Evolutionary conservation across 129 eudicot genomes (phyloP), one percentile per base, ranked within the genome.

Genomic region (Erigeron canadensis): DNA sequence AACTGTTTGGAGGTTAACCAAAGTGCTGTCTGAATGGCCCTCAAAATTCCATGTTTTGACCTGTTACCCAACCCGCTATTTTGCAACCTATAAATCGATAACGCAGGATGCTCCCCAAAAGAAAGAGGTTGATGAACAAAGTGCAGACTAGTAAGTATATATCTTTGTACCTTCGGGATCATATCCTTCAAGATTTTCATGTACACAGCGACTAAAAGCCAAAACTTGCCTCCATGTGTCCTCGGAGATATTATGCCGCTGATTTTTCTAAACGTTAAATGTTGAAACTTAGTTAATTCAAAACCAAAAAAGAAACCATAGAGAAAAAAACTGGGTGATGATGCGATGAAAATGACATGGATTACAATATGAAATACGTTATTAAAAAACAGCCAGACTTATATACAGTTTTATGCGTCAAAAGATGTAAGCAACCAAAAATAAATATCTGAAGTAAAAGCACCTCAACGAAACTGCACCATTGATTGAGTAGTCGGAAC

Each of bases 161-260:
- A 56, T 57, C 23, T 56, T 54, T 76, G 43, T 84, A 90, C 97
- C 99, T 88, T 84, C 97, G 70, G 96, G 96, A 81, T 95, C 99
- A 65, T 90, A 95, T 38, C 97, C 99, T 78, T 85, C 97, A 66
- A 95, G 94, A 80, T 95, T 89, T 86, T 95, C 99, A 75, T 90
- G 96, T 71, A 95, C 96, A 86, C 96, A 90, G 8, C 96, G 88
- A 67, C 97, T 95, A 78, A 95, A 95, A 54, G 96, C 90, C 71
- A 95, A 86, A 64, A 95, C 97, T 81, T 95, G 99, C 65, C 89
- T 63, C 99, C 99, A 95, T 18, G 99, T 90, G 75, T 95, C 99
- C 90, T 90, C 99, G 4, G 99, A 90, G 67, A 95, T 95, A 81
- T 95, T 95, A 70, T 90, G 88, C 64, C 94, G 91, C 77, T 95